phyloP scores from a whole-genome alignment of 495 filamentous ascomycete species.

The Podospora bellae-mahoneyi region DNA sequence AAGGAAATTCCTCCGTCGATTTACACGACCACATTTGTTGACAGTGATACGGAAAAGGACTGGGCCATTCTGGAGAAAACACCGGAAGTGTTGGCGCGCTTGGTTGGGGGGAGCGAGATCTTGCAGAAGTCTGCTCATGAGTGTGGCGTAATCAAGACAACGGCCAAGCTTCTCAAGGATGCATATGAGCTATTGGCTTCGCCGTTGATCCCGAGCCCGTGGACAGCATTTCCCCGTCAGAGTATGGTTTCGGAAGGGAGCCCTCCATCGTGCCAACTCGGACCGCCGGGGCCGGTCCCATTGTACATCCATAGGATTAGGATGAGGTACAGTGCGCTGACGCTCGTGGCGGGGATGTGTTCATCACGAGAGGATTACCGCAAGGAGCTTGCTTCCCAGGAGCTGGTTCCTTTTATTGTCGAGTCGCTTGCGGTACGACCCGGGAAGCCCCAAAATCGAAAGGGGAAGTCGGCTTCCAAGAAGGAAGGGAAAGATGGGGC shows the following conservation, averaged over 20 bases:
- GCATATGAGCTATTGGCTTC: constrained; percentile 48
- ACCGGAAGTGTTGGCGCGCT: constrained; percentile 68
- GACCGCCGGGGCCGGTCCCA: constrained; percentile 58
- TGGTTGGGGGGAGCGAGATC: constrained; percentile 70
- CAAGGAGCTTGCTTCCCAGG: constrained; percentile 77
- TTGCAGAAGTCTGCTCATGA: constrained; percentile 82
- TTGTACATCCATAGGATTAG: constrained; percentile 68
- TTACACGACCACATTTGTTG: constrained; percentile 31
- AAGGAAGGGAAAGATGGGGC: constrained; percentile 15
- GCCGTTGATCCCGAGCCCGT: constrained; percentile 39
- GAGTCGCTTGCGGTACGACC: constrained; percentile 70
- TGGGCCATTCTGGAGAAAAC: constrained; percentile 64
- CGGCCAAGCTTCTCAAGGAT: constrained; percentile 74
- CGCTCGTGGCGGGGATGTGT: constrained; percentile 72
- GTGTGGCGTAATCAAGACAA: constrained; percentile 65
- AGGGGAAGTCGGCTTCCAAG: constrained; percentile 24
- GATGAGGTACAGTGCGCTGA: constrained; percentile 72
- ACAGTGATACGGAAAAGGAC: constrained; percentile 36
- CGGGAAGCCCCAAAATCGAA: constrained; percentile 31
- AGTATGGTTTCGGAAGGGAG: constrained; percentile 21
- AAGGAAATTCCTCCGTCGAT: constrained; percentile 30
- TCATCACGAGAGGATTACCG: constrained; percentile 80
- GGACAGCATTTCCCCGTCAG: constrained; percentile 38
- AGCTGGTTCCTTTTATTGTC: constrained; percentile 74
- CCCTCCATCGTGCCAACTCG: constrained; percentile 45